Base-by-base conservation (phyloP, 2,329 filamentous ascomycete species). In the Claviceps paspali region DNA sequence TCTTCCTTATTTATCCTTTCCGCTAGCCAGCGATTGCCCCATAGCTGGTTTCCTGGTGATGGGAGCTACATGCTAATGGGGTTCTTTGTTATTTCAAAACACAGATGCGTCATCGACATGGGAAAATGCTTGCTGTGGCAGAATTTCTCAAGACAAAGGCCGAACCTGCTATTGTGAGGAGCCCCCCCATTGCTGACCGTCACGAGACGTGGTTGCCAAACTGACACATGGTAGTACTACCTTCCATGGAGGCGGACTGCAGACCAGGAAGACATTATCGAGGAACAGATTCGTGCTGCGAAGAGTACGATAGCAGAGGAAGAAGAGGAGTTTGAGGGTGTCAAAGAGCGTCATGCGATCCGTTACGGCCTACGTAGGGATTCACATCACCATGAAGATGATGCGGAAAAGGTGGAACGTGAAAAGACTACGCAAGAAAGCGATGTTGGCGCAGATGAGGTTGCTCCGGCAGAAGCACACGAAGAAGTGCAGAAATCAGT, bases 101-200 rank as follows among this genome's bases (percentile, higher is more conserved):
- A n/a, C 15, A 88, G 82, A 82, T 93, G 80, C 69, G 66, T 39
- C 71, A 76, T 33, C 75, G 76, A 38, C 87, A 95, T 56, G 61
- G 68, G 36, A 84, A 82, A 50, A 63, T 86, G 60, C 62, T 82
- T 31, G 70, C 77, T 19, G 70, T 68, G 59, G 85, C 88, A 22
- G 70, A 73, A 38, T 88, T 79, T 50, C 61, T 95, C 34, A 67
- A 68, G 45, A 95, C 88, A 4, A 75, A 63, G 46, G 63, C 77
- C 28, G 66, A 78, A 48, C 88, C 88, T 3, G 70, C 63, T 45
- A 63, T 95, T 50, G 86, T 93, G 67, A 52, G 81, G 10, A 15
- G n/a, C n/a, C n/a, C 15, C 8, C 9, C 6, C 14, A 8, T 24
- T 8, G 14, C 7, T 17, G 32, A 18, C 8, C 15, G 3, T 18